Evolutionary conservation across 306 rosid genomes (phyloP).

Genomic region (Senna siamea): DNA sequence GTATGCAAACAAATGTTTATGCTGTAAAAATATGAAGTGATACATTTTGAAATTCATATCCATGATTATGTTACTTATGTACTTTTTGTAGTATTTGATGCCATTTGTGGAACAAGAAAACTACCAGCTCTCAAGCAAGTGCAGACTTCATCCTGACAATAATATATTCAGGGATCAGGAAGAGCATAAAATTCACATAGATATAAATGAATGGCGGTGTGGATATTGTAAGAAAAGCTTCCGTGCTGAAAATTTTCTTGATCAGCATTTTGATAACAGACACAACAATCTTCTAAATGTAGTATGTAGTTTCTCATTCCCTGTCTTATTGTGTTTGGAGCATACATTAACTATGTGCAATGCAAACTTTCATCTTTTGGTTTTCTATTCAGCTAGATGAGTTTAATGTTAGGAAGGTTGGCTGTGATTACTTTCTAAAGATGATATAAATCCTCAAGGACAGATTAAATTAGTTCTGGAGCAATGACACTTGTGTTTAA

Average conservation of each 20-base stretch:
- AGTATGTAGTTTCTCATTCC: slow-evolving; percentile 59
- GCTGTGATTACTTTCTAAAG: background rate
- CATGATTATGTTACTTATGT: slow-evolving; percentile 33
- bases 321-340: slow-evolving; percentile 40
- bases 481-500: background rate
- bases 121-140: slow-evolving; percentile 65
- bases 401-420: background rate
- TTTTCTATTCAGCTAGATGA: background rate
- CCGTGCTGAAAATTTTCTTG: slow-evolving; percentile 85
- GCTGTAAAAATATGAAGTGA: slow-evolving; percentile 15
- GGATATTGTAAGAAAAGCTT: slow-evolving; percentile 96
- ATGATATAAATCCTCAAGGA: background rate
- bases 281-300: slow-evolving; percentile 85
- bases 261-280: slow-evolving; percentile 90
- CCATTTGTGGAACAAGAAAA: slow-evolving; percentile 79
- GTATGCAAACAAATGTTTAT: slow-evolving; percentile 43
- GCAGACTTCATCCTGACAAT: slow-evolving; percentile 79
- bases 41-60: slow-evolving; percentile 28
- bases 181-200: slow-evolving; percentile 75
- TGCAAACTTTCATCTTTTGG: slow-evolving; percentile 24
- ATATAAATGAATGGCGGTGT: slow-evolving; percentile 84
- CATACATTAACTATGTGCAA: slow-evolving; percentile 30
- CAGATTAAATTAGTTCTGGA: background rate
- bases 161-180: slow-evolving; percentile 93
- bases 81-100: slow-evolving; percentile 70